Conservation (phyloP, 1,284 basidiomycete species). For the Cutaneotrichosporon cutaneum region DNA sequence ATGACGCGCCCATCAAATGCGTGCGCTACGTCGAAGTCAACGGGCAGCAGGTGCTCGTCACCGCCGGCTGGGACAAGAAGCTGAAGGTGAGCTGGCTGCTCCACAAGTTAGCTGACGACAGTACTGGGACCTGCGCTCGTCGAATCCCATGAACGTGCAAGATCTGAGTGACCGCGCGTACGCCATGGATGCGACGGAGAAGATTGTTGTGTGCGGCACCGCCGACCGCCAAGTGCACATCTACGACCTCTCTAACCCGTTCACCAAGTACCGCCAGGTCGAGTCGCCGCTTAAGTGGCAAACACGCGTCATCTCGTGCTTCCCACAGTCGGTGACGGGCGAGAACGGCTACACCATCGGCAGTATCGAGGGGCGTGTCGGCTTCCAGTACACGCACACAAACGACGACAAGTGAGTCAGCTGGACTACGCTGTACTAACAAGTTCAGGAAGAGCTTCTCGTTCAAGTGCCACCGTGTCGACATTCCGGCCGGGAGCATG, state of each 20-base stretch:
- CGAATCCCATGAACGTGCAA: constrained; percentile 71
- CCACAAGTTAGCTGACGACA: constrained; percentile 43
- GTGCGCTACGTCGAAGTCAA: constrained; percentile 70
- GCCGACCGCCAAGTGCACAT: constrained; percentile 74
- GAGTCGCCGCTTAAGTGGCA: constrained; percentile 90
- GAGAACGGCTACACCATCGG: constrained; percentile 83
- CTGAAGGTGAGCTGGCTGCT: constrained; percentile 67
- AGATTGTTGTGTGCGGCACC: constrained; percentile 83
- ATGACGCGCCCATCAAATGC: constrained; percentile 76
- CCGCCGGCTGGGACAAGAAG: constrained; percentile 90
- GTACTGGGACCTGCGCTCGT: constrained; percentile 86
- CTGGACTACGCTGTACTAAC: neutral
- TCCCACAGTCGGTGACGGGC: constrained; percentile 58
- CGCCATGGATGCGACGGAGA: constrained; percentile 47
- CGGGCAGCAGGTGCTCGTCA: constrained; percentile 62
- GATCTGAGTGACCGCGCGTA: constrained; percentile 87
- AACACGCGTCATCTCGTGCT: constrained; percentile 84
- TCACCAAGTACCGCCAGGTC: constrained; percentile 55
- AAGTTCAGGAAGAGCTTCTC: constrained; percentile 75
- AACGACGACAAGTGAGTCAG: constrained; percentile 34
- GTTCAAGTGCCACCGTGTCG: constrained; percentile 92
- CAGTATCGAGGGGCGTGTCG: constrained; percentile 91
- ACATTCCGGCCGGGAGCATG: constrained; percentile 51
- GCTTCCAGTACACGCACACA: constrained; percentile 70
- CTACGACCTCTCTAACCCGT: constrained; percentile 74